These are phyloP conservation scores for Podaxis pistillaris DNA, from an alignment of 768 basidiomycete species.

Conservation along the genomic window DNA sequence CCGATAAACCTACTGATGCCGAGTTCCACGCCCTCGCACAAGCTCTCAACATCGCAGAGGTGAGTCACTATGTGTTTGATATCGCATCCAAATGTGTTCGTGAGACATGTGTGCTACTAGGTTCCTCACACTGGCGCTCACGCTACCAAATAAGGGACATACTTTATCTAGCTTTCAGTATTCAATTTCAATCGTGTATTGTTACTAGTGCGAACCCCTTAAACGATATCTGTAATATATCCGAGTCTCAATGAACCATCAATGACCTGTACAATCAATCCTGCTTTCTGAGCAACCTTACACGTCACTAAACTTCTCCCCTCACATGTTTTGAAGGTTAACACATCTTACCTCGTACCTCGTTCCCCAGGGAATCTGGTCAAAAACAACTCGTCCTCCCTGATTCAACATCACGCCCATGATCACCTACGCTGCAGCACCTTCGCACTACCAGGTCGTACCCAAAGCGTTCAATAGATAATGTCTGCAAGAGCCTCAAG, in stretches of 20 bases:
- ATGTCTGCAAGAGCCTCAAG: no score
- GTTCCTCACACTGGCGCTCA: constrained; percentile 29
- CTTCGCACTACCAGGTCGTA: no score
- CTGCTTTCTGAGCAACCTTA: no score
- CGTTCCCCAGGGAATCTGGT: no score
- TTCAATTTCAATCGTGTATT: neutral
- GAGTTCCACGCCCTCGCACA: constrained; percentile 52
- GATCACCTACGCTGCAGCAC: no score
- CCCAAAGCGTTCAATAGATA: no score
- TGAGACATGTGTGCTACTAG: constrained; percentile 15
- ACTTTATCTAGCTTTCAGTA: neutral
- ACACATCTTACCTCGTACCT: no score
- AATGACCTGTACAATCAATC: no score
- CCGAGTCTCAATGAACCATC: neutral
- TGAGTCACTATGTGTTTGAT: constrained; percentile 16
- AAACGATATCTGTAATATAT: constrained; percentile 1
- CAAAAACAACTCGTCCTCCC: no score
- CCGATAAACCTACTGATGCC: constrained; percentile 34
- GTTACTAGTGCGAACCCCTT: neutral
- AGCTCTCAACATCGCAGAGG: constrained; percentile 40
- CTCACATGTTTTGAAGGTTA: no score
- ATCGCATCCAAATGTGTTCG: neutral
- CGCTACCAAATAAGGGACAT: constrained; percentile 14
- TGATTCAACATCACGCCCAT: no score
- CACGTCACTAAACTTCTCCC: no score